Conservation (phyloP, 495 filamentous ascomycete species). For the Talaromyces nanjingensis region DNA sequence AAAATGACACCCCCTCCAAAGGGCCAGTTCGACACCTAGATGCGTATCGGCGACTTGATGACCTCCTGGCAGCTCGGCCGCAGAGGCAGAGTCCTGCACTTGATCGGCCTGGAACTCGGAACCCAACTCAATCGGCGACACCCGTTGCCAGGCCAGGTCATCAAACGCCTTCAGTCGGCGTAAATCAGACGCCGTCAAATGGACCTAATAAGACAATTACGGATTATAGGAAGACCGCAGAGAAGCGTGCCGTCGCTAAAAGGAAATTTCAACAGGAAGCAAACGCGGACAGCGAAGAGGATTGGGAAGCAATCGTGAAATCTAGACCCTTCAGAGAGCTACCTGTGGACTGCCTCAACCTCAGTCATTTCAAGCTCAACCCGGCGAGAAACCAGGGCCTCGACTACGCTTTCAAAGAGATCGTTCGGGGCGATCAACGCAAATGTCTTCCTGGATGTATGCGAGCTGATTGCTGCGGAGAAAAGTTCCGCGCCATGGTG, state of each 20-base stretch:
- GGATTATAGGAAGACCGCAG: not conserved
- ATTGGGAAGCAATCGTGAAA: slow-evolving; percentile 1
- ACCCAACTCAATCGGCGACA: not conserved
- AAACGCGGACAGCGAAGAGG: not conserved
- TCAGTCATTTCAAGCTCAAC: slow-evolving; percentile 81
- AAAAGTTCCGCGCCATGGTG: slow-evolving; percentile 59
- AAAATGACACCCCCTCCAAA: not conserved
- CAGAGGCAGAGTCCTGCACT: slow-evolving; percentile 1
- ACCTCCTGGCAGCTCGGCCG: slow-evolving; percentile 1
- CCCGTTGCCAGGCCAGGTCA: not conserved
- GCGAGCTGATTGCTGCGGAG: slow-evolving; percentile 69
- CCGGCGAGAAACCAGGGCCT: slow-evolving; percentile 63
- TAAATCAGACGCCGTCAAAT: not conserved
- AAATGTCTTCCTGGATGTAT: slow-evolving; percentile 74
- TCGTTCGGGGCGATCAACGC: slow-evolving; percentile 69
- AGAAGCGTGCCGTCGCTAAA: not conserved
- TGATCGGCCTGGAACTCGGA: not conserved
- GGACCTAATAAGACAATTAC: not conserved
- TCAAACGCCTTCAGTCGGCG: not conserved
- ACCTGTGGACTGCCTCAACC: slow-evolving; percentile 42
- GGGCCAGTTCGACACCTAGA: not conserved
- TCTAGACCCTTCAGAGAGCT: slow-evolving; percentile 42
- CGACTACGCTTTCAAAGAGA: slow-evolving; percentile 66
- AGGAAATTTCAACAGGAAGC: not conserved
- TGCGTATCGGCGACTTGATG: slow-evolving; percentile 6